Evolutionary conservation across 129 eudicot genomes (phyloP).

Genomic region (carrot (Daucus carota)): DH1_v3.0 NC_030387.2:34482001-34482500

Average conservation of each 20-base stretch:
- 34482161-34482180: neutral
- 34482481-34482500: neutral
- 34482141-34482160: neutral
- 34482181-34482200: neutral
- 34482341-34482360: slow-evolving; percentile 98
- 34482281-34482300: slow-evolving; percentile 68
- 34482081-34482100: slow-evolving; percentile 30
- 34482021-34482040: slow-evolving; percentile 78
- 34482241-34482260: neutral
- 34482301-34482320: slow-evolving; percentile 89
- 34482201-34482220: neutral
- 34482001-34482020: slow-evolving; percentile 84
- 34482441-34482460: neutral
- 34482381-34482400: neutral
- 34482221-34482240: neutral
- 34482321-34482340: slow-evolving; percentile 95
- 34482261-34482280: neutral
- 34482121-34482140: neutral
- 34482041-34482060: slow-evolving; percentile 90
- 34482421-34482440: neutral
- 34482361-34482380: slow-evolving; percentile 20
- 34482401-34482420: neutral
- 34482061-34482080: slow-evolving; percentile 93
- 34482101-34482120: neutral
- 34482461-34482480: neutral